Conservation (phyloP, 345 rosid species). For the Salix purpurea region DNA sequence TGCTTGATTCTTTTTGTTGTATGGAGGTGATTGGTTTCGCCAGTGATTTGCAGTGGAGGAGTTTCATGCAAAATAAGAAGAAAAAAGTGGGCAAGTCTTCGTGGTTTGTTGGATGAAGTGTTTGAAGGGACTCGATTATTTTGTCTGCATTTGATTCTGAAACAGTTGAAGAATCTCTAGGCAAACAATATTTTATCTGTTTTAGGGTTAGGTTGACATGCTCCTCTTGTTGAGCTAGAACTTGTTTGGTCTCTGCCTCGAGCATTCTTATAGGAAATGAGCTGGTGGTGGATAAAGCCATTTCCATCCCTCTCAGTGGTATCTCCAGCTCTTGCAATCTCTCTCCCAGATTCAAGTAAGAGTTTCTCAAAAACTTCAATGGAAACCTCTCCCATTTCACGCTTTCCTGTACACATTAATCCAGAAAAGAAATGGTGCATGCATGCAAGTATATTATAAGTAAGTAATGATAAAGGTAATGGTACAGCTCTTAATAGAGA, state of each 20-base stretch:
- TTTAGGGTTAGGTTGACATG: slow-evolving; percentile 36
- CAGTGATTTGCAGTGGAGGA: slow-evolving; percentile 39
- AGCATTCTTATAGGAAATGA: slow-evolving; percentile 36
- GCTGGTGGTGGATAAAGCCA: slow-evolving; percentile 44
- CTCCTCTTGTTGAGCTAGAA: slow-evolving; percentile 37
- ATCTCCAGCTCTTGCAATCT: slow-evolving; percentile 52
- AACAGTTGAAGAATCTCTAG: slow-evolving; percentile 37
- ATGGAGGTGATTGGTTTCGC: slow-evolving; percentile 19
- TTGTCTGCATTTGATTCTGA: slow-evolving; percentile 47
- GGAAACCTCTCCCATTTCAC: slow-evolving; percentile 78
- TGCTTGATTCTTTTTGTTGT: slow-evolving; percentile 14
- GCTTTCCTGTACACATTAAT: slow-evolving; percentile 47
- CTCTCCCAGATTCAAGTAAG: slow-evolving; percentile 35
- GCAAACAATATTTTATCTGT: slow-evolving; percentile 28
- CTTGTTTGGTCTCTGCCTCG: slow-evolving; percentile 37
- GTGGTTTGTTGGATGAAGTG: slow-evolving; percentile 43
- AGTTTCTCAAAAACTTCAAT: slow-evolving; percentile 41
- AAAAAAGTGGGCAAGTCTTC: slow-evolving; percentile 60
- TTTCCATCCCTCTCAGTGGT: slow-evolving; percentile 74
- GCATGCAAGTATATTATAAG: background rate
- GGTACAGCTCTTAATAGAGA: too few species aligned
- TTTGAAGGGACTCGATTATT: slow-evolving; percentile 38
- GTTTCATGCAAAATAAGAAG: slow-evolving; percentile 73
- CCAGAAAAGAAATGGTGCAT: background rate
- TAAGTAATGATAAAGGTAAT: too few species aligned